These are phyloP conservation scores for Pogostemon cablin DNA, from an alignment of 257 asterid genomes.

Conservation along the genomic window DNA sequence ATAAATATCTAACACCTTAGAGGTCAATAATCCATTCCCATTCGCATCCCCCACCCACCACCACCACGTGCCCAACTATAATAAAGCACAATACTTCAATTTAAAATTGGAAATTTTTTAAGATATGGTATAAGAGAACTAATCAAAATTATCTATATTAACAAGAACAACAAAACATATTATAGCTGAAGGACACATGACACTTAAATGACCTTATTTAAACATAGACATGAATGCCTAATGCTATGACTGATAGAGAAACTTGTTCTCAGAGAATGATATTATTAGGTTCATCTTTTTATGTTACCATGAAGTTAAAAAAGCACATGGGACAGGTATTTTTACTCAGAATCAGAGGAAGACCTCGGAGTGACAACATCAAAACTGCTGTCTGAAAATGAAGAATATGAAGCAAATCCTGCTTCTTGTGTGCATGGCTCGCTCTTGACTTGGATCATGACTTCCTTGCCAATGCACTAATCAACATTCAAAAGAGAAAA, in stretches of 20 bases:
- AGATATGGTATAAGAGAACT: not conserved
- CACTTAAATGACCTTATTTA: slow-evolving; percentile 2
- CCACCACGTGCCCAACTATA: slow-evolving; percentile 3
- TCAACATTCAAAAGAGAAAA: slow-evolving; percentile 25
- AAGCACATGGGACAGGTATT: slow-evolving; percentile 14
- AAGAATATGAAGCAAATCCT: slow-evolving; percentile 34
- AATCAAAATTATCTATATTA: slow-evolving; percentile 3
- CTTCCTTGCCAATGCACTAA: slow-evolving; percentile 33
- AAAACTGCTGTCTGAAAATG: slow-evolving; percentile 46
- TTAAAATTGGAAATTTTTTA: not conserved
- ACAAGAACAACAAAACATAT: slow-evolving; percentile 5
- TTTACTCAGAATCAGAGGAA: slow-evolving; percentile 55
- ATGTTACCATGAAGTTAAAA: not conserved
- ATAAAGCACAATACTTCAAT: not conserved
- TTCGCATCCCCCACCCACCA: not conserved
- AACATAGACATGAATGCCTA: slow-evolving; percentile 15
- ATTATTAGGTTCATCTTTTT: slow-evolving; percentile 16
- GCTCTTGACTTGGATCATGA: slow-evolving; percentile 43
- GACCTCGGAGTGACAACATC: slow-evolving; percentile 46
- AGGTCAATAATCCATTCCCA: slow-evolving; percentile 14
- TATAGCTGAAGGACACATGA: not conserved
- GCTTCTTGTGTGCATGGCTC: slow-evolving; percentile 38
- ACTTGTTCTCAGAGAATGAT: not conserved
- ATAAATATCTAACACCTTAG: not conserved
- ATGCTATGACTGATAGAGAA: not conserved